Evolutionary conservation across 2,329 filamentous ascomycete species (phyloP).

Genomic region (Tolypocladium amazonense): DNA sequence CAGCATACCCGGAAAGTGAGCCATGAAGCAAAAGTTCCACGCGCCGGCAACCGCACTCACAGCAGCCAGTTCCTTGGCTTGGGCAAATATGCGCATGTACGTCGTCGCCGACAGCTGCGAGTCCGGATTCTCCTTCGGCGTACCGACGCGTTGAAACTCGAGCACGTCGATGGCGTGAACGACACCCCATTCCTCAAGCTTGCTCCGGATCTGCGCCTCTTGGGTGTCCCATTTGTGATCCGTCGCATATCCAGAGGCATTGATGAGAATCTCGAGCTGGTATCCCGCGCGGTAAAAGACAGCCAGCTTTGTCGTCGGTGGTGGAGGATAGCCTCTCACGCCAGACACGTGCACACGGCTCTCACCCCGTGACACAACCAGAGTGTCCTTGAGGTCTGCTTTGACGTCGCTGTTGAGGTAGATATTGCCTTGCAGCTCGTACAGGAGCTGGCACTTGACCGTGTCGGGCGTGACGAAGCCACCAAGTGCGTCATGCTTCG

Average conservation of each 20-base stretch:
- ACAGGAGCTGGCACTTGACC: constrained; percentile 36
- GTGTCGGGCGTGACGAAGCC: constrained; percentile 25
- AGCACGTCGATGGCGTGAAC: constrained; percentile 33
- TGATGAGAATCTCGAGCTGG: constrained; percentile 31
- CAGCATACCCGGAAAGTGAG: constrained; percentile 23
- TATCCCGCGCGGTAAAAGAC: constrained; percentile 38
- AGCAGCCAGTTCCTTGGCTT: constrained; percentile 18
- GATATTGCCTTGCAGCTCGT: constrained; percentile 35
- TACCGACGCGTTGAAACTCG: constrained; percentile 35
- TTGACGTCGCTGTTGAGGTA: constrained; percentile 39
- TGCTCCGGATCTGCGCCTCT: constrained; percentile 33
- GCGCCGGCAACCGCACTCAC: constrained; percentile 18
- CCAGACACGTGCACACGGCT: constrained; percentile 29
- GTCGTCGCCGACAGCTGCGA: constrained; percentile 31
- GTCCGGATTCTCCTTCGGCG: constrained; percentile 19
- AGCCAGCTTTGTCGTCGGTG: constrained; percentile 40
- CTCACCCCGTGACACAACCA: constrained; percentile 21
- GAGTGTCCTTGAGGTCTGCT: constrained; percentile 25
- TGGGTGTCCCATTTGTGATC: constrained; percentile 36
- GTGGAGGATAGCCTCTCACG: constrained; percentile 30
- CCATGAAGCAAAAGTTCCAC: constrained; percentile 22
- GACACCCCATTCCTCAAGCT: constrained; percentile 25
- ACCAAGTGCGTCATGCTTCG: constrained; percentile 34
- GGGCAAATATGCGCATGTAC: constrained; percentile 32
- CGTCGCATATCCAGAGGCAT: constrained; percentile 36